Base-by-base conservation (phyloP, 2,329 filamentous ascomycete species). In the Arthrobotrys musiformis region DNA sequence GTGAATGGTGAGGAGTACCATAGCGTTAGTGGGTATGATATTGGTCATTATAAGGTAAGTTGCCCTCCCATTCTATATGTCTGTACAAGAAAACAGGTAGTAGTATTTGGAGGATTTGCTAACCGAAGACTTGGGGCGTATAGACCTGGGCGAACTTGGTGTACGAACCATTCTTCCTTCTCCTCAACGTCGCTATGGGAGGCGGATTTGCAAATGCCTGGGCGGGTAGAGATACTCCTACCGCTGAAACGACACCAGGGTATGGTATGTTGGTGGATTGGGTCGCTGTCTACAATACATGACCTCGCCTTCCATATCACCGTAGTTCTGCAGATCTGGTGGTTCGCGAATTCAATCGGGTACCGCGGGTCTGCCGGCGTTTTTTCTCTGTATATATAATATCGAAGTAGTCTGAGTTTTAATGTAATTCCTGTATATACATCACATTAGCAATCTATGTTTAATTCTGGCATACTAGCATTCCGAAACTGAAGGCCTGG, bases 161-260 rank as follows among this genome's bases (percentile, higher is more conserved):
- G 2, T 81, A 80, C 30, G 79, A 80, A 52, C 76, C 69, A 9
- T 83, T 83, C 79, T 83, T 85, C 79, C 68, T 85, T 11, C 60
- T 85, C 50, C 78, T 85, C 13, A 85, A 85, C 69, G 82, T 85
- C 4, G 84, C 84, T 13, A 82, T 85, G 4, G 84, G 84, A 22
- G 84, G 84, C 11, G 75, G 80, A n/a, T 84, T 85, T 61, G 83
- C 84, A 0, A 79, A 84, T 66, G 83, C 79, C 2, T 76, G 83
- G 15, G 82, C 83, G 0, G 80, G 81, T 26, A 78, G 79, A 1
- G 80, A 78, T 22, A 84, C 83, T 11, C 84, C 85, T 0, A 83
- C 81, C 2, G 77, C 79, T 3, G 56, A 60, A 28, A 85, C 85
- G 2, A 62, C 69, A 4, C 83, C 81, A 4, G 84, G 84, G 0